Percentiles rank a stretch among this genome's conserved stretches.
phyloP scores from a whole-genome alignment of 768 basidiomycete species.

The Tulasnella sp. region DNA sequence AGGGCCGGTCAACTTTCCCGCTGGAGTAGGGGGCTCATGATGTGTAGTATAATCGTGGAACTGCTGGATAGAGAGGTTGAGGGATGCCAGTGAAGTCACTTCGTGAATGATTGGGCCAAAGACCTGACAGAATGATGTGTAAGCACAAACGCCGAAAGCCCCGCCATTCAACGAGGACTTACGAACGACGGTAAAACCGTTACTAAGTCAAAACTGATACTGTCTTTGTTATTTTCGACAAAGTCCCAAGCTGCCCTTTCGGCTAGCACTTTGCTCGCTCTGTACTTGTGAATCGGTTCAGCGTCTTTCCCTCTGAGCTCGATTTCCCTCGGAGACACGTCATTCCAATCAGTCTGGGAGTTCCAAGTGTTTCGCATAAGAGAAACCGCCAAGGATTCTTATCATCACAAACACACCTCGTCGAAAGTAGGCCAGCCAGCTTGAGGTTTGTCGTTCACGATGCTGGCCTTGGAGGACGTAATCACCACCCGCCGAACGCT shows the following conservation, averaged over 20 bases:
- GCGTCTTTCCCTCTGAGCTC: neutral
- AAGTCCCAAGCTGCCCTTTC: slow-evolving; percentile 39
- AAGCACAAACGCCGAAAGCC: no score
- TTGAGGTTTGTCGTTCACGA: slow-evolving; percentile 31
- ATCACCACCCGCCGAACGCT: slow-evolving; percentile 40
- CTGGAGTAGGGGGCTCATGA: no score
- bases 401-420: neutral
- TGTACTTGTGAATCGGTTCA: slow-evolving; percentile 23
- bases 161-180: no score
- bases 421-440: neutral
- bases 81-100: no score
- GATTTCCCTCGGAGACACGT: neutral
- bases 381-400: neutral
- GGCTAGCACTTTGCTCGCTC: slow-evolving; percentile 37
- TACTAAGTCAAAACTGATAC: slow-evolving; percentile 34
- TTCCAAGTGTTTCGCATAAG: neutral
- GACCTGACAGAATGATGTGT: no score
- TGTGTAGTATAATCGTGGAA: no score
- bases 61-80: no score
- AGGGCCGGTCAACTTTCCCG: no score
- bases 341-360: neutral
- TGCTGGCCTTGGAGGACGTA: slow-evolving; percentile 40
- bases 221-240: slow-evolving; percentile 31
- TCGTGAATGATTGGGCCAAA: no score
- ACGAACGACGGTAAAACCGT: slow-evolving; percentile 25